Evolutionary conservation across 2,329 filamentous ascomycete species (phyloP), one percentile per base, ranked within the genome.

Genomic region (Pseudopithomyces maydicus): DNA sequence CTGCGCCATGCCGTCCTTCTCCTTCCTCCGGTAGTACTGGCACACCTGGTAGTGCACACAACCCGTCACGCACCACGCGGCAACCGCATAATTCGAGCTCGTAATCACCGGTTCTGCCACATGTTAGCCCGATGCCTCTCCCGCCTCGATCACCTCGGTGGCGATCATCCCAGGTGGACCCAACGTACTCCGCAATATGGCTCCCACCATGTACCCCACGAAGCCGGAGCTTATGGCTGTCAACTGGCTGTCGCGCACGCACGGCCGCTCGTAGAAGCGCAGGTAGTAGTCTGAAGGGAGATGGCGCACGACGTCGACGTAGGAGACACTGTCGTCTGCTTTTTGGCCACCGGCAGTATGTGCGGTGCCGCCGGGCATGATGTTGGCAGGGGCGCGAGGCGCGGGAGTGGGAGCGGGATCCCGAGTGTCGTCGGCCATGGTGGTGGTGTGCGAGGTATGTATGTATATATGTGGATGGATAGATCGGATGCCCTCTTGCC

Each of bases 21-120:
- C 94, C 58, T 89, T 83, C 46, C 85, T 82, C 57, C 92, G 84
- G 59, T 85, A 84, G 64, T 88, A 88, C 70, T 92, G 88, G 78
- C 94, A 98, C 70, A 90, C 92, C 77, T 97, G 91, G 77, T 92
- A 95, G 49, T 89, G 88, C 29, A 84, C 82, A 45, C 90, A 80
- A n/a, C 90, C 88, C 6, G 84, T 85, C 19, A 89, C 72, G 22
- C 88, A 81, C 74, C 95, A 96, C 35, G 86, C 82, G 6, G 88
- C 90, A 6, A 95, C 92, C 0, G 92, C 92, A 90, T 91, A 96
- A 70, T 96, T 96, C 35, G 89, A 88, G 1, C 90, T 86, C 68
- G 84, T 86, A 54, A 83, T 84, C 58, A 92, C 77, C 17, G 83
- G 82, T 41, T 84, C 86, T 85, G 64, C 47, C 73, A n/a, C 22